phyloP scores from a whole-genome alignment of 1,284 basidiomycete species.

The Cutaneotrichosporon sp. region DNA sequence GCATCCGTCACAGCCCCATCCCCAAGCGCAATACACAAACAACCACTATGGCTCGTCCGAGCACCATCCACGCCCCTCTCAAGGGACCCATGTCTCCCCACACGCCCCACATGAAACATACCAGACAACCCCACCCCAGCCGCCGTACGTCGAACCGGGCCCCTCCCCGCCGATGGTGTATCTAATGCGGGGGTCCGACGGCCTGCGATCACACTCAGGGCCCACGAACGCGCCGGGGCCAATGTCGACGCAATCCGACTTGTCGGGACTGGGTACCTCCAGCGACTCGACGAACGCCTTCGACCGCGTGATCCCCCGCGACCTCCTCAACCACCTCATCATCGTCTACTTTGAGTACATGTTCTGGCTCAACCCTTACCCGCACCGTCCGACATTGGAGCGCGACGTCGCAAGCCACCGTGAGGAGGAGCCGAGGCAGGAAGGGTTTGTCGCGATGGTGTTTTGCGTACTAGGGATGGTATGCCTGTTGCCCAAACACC shows the following conservation, averaged over 20 bases:
- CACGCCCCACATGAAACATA: no score
- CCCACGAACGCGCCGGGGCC: neutral
- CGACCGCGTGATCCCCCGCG: neutral
- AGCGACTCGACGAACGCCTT: neutral
- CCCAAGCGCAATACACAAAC: no score
- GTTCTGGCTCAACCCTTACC: constrained; percentile 68
- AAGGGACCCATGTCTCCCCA: no score
- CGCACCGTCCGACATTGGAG: constrained; percentile 67
- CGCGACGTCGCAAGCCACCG: constrained; percentile 69
- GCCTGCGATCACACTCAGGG: neutral
- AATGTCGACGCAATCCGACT: neutral
- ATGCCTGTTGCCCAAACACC: constrained; percentile 56
- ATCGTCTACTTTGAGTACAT: constrained; percentile 81
- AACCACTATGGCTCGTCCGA: no score
- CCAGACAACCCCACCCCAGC: neutral
- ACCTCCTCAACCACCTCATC: constrained; percentile 57
- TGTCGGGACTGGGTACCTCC: neutral
- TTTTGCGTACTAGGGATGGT: constrained; percentile 80
- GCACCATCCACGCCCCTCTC: no score
- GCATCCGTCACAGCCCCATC: no score
- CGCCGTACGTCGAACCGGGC: neutral
- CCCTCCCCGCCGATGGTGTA: neutral
- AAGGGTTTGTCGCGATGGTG: constrained; percentile 70
- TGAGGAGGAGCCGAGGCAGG: constrained; percentile 67
- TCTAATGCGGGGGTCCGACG: neutral